These are phyloP conservation scores for Macrophomina pseudophaseolina DNA, from an alignment of 2,329 filamentous ascomycete genomes.

Conservation along the genomic window DNA sequence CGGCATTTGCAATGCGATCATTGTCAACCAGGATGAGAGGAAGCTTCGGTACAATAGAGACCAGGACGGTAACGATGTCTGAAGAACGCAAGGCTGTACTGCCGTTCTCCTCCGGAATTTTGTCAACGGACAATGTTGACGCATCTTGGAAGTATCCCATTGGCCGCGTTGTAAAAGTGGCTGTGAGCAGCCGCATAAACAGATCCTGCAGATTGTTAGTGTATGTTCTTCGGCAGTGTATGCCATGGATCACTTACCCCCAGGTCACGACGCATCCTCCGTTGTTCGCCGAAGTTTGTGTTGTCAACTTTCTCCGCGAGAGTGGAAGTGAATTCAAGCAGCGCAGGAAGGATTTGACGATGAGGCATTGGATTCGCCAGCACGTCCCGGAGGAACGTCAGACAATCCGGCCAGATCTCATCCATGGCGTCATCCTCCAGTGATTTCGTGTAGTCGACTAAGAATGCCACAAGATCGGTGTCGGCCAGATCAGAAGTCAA, in stretches of 20 bases:
- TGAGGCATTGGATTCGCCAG: constrained; percentile 94
- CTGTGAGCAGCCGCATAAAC: constrained; percentile 83
- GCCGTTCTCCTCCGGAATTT: constrained; percentile 49
- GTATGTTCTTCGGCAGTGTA: background rate
- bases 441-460: constrained; percentile 87
- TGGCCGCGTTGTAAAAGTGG: constrained; percentile 91
- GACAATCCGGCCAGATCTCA: constrained; percentile 96
- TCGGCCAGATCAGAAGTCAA: constrained; percentile 85
- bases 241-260: constrained; percentile 64
- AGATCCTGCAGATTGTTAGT: constrained; percentile 68
- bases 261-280: constrained; percentile 87
- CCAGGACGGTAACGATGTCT: constrained; percentile 80
- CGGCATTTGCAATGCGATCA: constrained; percentile 80
- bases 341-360: constrained; percentile 81
- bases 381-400: constrained; percentile 86
- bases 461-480: constrained; percentile 81
- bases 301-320: constrained; percentile 96
- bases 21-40: constrained; percentile 82
- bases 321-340: constrained; percentile 88
- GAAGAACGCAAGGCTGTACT: constrained; percentile 34
- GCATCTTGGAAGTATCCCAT: constrained; percentile 68
- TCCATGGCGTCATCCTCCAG: constrained; percentile 97
- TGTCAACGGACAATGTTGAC: constrained; percentile 15
- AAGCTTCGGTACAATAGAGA: constrained; percentile 77
- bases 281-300: constrained; percentile 94